Evolutionary conservation across 306 rosid genomes (phyloP).

Genomic region (Adenanthera pavonina): DNA sequence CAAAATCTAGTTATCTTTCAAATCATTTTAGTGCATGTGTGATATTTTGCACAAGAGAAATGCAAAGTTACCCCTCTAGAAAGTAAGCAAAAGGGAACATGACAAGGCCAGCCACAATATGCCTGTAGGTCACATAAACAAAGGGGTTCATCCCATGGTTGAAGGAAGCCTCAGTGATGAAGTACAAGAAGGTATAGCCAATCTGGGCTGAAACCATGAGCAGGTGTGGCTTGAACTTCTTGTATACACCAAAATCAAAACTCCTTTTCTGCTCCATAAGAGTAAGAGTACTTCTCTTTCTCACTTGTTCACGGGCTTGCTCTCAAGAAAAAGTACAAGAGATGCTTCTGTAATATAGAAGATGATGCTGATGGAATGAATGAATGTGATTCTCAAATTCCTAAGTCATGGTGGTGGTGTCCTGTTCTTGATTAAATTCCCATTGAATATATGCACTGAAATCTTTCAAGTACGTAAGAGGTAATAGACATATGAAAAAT

Average conservation of each 20-base stretch:
- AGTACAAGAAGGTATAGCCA: slow-evolving; percentile 64
- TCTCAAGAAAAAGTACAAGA: slow-evolving; percentile 33
- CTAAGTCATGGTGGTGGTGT: slow-evolving; percentile 7
- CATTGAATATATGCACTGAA: background rate
- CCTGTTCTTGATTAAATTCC: slow-evolving; percentile 44
- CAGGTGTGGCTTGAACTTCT: slow-evolving; percentile 72
- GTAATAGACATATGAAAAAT: background rate
- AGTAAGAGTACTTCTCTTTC: too few species aligned
- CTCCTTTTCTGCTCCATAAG: slow-evolving; percentile 34
- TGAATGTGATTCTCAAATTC: slow-evolving; percentile 38
- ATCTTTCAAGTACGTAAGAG: background rate
- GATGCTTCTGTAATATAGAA: slow-evolving; percentile 33
- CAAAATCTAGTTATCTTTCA: too few species aligned
- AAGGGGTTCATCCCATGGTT: slow-evolving; percentile 92
- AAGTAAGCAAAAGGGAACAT: slow-evolving; percentile 82
- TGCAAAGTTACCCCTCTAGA: slow-evolving; percentile 65
- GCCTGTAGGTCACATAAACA: slow-evolving; percentile 78
- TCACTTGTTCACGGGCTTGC: background rate
- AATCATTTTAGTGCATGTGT: too few species aligned
- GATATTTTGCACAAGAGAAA: background rate
- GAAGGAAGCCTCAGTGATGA: slow-evolving; percentile 79
- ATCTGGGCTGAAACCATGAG: slow-evolving; percentile 61
- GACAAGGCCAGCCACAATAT: slow-evolving; percentile 53
- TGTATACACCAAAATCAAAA: slow-evolving; percentile 28
- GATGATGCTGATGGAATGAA: slow-evolving; percentile 29